Evolutionary conservation across 352 stramenopile genomes (phyloP).

Genomic region (Globisporangium viniferum): DNA sequence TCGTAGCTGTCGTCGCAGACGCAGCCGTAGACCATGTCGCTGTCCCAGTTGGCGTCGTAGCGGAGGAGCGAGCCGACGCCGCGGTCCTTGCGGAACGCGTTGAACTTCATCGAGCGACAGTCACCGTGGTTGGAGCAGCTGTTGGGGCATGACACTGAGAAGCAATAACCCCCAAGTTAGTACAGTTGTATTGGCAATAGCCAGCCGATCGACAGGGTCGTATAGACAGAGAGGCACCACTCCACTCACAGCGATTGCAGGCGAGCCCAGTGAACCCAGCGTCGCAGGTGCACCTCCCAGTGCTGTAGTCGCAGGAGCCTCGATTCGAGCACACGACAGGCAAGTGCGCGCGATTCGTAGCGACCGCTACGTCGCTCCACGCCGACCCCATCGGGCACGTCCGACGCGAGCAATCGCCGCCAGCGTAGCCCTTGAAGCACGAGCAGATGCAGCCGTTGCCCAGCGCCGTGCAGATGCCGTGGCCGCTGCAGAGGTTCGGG

Average conservation of each 20-base stretch:
- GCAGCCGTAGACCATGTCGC: conserved; percentile 87
- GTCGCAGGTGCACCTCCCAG: conserved; percentile 73
- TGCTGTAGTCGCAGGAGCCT: conserved; percentile 57
- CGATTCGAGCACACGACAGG: conserved; percentile 58
- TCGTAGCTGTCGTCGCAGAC: conserved; percentile 81
- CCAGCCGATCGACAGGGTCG: neutral
- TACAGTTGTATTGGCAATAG: neutral
- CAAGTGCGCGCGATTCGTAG: conserved; percentile 56
- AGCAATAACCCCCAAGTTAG: neutral
- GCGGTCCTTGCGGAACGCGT: conserved; percentile 60
- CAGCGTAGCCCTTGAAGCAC: conserved; percentile 86
- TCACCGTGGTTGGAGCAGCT: conserved; percentile 66
- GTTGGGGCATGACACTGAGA: conserved; percentile 58
- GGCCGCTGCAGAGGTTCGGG: conserved; percentile 56
- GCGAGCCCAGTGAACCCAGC: conserved; percentile 67
- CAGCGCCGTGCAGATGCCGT: conserved; percentile 52
- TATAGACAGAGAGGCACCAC: neutral
- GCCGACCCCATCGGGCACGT: conserved; percentile 41
- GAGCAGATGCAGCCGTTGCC: conserved; percentile 72
- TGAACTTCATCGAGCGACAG: conserved; percentile 65
- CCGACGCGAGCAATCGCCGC: conserved; percentile 89
- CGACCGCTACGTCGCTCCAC: conserved; percentile 57
- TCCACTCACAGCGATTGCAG: conserved; percentile 68
- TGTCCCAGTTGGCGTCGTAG: conserved; percentile 79
- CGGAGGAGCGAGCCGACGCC: conserved; percentile 39